These are phyloP conservation scores for Salinomyces thailandicus DNA, from an alignment of 2,329 filamentous ascomycete genomes.

Conservation along the genomic window DNA sequence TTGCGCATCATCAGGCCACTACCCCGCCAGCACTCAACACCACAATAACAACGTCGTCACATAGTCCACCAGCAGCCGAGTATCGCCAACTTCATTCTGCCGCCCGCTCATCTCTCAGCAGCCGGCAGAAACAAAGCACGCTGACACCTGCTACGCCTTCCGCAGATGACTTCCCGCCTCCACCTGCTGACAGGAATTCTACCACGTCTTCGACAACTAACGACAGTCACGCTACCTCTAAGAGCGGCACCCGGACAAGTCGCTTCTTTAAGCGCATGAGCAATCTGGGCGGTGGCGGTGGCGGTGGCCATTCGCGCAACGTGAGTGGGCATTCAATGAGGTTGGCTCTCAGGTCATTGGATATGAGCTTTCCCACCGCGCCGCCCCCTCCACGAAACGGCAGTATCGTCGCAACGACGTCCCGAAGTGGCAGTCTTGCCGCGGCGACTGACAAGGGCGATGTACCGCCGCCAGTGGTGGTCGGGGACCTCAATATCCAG, in stretches of 20 bases:
- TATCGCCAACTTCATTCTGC: neutral
- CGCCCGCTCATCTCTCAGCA: constrained; percentile 3
- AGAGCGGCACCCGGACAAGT: constrained; percentile 43
- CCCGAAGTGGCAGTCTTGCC: neutral
- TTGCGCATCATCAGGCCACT: too few species aligned
- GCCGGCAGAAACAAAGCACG: constrained; percentile 10
- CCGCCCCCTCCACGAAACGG: too few species aligned
- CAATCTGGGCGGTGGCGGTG: constrained; percentile 24
- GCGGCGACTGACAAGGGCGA: constrained; percentile 18
- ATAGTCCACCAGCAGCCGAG: neutral
- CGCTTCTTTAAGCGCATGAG: constrained; percentile 56
- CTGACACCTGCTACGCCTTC: constrained; percentile 7
- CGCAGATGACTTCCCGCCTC: constrained; percentile 16
- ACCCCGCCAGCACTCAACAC: too few species aligned
- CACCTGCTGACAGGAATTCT: constrained; percentile 17
- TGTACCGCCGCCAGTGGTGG: constrained; percentile 50
- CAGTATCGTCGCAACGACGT: neutral
- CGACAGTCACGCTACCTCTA: constrained; percentile 37
- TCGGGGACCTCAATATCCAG: constrained; percentile 91
- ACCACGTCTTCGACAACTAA: constrained; percentile 16
- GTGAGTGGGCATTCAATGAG: constrained; percentile 17
- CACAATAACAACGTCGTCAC: too few species aligned
- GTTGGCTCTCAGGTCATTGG: neutral
- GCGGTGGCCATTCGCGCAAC: constrained; percentile 32
- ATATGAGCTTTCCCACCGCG: too few species aligned